Base-by-base conservation (phyloP, 805 yeast genomes). In the Yarrowia phangngaensis region DNA sequence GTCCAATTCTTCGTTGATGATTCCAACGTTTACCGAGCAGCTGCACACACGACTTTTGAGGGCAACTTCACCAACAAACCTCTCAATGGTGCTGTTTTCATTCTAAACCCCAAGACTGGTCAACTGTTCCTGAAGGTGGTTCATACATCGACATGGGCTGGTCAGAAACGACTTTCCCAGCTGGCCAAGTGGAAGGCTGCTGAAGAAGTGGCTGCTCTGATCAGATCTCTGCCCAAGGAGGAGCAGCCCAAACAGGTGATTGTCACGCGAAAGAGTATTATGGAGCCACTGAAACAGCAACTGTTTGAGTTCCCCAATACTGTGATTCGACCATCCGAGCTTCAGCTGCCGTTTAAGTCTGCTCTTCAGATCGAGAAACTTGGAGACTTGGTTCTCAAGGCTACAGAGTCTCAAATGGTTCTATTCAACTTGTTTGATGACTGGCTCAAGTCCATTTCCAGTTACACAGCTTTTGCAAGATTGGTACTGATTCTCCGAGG, bases 121-220 rank as follows among this genome's bases (percentile, higher is more conserved):
- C 96, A 89, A 61, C 65, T 92, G 43, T 88, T 84, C 61, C 71
- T 92, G 65, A 87, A 86, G 61, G 78, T 92, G 49, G 86, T 92
- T 52, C 97, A 90, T 60, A 86, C 95, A 0, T 84, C 95, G 5
- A 95, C 87, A 2, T 92, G 96, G 94, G 82, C 95, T 3, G 99
- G 99, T 14, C 97, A 92, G 64, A 89, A 87, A 60, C 82, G 97
- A 58, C 72, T 90, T 53, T 82, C 92, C 20, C 97, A 92, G 61
- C 68, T 92, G 55, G 89, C 97, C 1, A 92, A 92, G 62, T 92
- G 98, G 98, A 92, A 90, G 63, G 81, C 97, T 1, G 97, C 98
- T 0, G 99, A 92, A 66, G 97, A 90, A 64, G 95, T 87, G 16
- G 90, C 96, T 12, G 95, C 95, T 0, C 69, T 92, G 55, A 75